phyloP scores from a whole-genome alignment of 2,329 filamentous ascomycete genomes.

The Didymella glomerata region DNA sequence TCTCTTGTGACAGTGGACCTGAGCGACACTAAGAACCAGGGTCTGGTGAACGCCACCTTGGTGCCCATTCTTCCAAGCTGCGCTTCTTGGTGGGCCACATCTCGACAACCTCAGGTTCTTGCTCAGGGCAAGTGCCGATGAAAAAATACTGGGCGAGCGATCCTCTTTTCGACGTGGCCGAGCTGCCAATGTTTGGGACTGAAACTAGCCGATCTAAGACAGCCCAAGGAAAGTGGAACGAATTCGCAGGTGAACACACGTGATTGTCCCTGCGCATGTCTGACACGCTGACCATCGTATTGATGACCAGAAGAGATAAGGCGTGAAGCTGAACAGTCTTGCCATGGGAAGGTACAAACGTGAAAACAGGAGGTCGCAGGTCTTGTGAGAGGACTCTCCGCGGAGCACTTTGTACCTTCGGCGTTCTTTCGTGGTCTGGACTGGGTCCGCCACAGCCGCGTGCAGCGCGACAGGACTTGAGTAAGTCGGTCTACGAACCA shows the following conservation, averaged over 20 bases:
- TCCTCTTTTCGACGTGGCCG: not conserved
- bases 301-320: not conserved
- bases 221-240: not conserved
- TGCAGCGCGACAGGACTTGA: constrained; percentile 1
- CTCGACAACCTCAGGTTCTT: not conserved
- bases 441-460: constrained; percentile 1
- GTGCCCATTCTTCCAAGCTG: not conserved
- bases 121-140: not conserved
- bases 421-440: constrained; percentile 12
- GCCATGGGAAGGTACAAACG: not conserved
- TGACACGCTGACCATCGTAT: not conserved
- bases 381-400: constrained; percentile 1
- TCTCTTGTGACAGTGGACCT: not conserved
- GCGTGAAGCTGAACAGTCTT: not conserved
- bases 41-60: constrained; percentile 7
- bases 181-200: not conserved
- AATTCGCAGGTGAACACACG: not conserved
- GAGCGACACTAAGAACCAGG: not conserved
- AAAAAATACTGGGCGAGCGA: not conserved
- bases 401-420: constrained; percentile 3
- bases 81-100: not conserved
- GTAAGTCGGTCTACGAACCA: not conserved
- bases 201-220: not conserved
- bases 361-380: not conserved
- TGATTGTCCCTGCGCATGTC: not conserved